Base-by-base conservation (phyloP, 805 yeast genomes). In the Ogataea salicorniae region DNA sequence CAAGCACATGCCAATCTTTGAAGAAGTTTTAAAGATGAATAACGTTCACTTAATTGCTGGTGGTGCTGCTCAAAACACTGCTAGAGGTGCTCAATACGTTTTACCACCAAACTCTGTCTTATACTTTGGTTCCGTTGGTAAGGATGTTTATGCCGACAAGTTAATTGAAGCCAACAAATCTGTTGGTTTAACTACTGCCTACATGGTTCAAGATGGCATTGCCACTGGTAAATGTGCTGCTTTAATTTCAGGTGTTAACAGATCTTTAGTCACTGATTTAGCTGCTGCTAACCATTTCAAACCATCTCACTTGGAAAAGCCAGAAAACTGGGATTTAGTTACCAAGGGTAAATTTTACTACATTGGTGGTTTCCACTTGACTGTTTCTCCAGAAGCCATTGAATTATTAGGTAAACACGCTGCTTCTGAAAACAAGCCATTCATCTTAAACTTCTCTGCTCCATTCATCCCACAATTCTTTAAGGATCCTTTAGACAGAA, bases 181-280 rank as follows among this genome's bases (percentile, higher is more conserved):
- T 51, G 96, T 95, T 60, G 99, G 99, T 61, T 88, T 94, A 58
- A 74, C 79, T 65, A 84, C 97, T 47, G 77, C 81, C 56, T 94
- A 94, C 77, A 86, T 84, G 78, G 81, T 87, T 60, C 90, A 85
- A 67, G 78, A 77, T 38, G 80, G 76, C 48, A 67, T 77, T 56
- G 87, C 90, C 59, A 94, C 99, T 50, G 99, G 99, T 64, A 92
- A 92, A 69, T 94, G 99, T 76, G 99, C 97, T 47, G 98, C 96
- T 55, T 77, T 94, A 66, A 86, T 94, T 68, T 62, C 60, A 49
- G 96, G 94, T 47, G 79, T 77, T 64, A 73, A 90, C 80, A 84
- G 99, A 73, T 92, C 97, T 26, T 75, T 94, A 66, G 97, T 81
- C 54, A 94, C 99, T 41, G 98, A 94, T 67, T 79, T 94, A 62